These are phyloP conservation scores for Colletotrichum sp. DNA, from an alignment of 2,329 filamentous ascomycete genomes.

Conservation along the genomic window DNA sequence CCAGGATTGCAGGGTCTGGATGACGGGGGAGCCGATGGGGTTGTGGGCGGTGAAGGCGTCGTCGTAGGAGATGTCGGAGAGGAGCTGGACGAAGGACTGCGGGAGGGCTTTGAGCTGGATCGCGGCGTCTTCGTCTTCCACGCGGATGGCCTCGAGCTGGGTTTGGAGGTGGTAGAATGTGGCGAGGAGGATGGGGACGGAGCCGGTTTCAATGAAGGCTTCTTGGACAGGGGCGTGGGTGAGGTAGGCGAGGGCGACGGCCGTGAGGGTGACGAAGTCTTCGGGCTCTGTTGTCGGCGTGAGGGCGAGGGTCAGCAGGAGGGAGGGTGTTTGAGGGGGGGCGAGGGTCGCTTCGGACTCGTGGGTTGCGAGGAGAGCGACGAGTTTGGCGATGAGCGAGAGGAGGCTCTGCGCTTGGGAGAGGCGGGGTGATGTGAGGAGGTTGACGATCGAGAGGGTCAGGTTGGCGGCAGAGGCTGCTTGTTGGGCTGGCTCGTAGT, in stretches of 20 bases:
- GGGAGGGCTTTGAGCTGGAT: slow-evolving; percentile 53
- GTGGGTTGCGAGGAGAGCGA: slow-evolving; percentile 58
- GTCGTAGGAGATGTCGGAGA: slow-evolving; percentile 59
- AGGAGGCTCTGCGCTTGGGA: slow-evolving; percentile 47
- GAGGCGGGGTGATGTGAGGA: slow-evolving; percentile 52
- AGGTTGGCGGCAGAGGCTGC: slow-evolving; percentile 55
- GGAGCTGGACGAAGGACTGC: slow-evolving; percentile 52
- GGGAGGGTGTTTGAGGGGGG: slow-evolving; percentile 48
- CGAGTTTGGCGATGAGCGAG: slow-evolving; percentile 60
- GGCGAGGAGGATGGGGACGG: slow-evolving; percentile 49
- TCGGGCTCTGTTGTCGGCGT: slow-evolving; percentile 53
- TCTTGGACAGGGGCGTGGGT: slow-evolving; percentile 57
- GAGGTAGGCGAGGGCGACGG: slow-evolving; percentile 61
- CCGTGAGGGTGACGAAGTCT: slow-evolving; percentile 56
- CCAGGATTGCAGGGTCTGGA: slow-evolving; percentile 52
- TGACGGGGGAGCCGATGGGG: slow-evolving; percentile 46
- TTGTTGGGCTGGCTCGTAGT: slow-evolving; percentile 66
- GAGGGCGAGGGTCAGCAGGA: slow-evolving; percentile 56
- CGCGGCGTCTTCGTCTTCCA: slow-evolving; percentile 51
- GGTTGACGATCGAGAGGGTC: slow-evolving; percentile 51
- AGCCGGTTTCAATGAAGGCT: slow-evolving; percentile 44
- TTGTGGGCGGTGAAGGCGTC: slow-evolving; percentile 49
- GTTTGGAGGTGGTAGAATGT: slow-evolving; percentile 54
- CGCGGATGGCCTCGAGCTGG: slow-evolving; percentile 39
- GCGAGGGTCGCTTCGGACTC: slow-evolving; percentile 51